phyloP scores from a whole-genome alignment of 202 grass and related monocot genomes.

The Saccharum hybrid region DNA sequence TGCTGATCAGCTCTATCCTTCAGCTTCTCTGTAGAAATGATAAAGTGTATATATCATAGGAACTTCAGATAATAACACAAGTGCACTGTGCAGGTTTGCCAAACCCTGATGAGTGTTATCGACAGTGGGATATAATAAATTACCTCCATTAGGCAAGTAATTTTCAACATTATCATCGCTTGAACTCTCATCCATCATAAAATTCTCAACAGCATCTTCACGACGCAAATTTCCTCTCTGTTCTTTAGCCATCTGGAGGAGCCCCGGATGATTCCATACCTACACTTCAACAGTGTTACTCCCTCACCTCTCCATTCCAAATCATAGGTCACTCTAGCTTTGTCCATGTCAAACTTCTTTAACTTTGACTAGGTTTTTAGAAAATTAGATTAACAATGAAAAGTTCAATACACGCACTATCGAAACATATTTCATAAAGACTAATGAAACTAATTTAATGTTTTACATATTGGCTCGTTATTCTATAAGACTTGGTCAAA shows the following conservation, averaged over 20 bases:
- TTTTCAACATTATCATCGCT: slow-evolving; percentile 90
- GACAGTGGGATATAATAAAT: slow-evolving; percentile 24
- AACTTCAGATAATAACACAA: slow-evolving; percentile 21
- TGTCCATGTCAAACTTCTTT: neutral
- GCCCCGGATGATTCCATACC: slow-evolving; percentile 99
- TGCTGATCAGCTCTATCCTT: slow-evolving; percentile 63
- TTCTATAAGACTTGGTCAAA: neutral
- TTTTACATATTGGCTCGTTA: neutral
- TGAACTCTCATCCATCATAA: slow-evolving; percentile 83
- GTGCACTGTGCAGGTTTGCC: neutral
- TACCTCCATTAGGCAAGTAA: slow-evolving; percentile 74
- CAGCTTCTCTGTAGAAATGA: slow-evolving; percentile 71
- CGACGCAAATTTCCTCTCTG: slow-evolving; percentile 61
- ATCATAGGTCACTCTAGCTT: neutral
- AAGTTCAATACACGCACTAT: neutral
- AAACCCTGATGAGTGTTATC: neutral
- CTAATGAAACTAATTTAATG: neutral
- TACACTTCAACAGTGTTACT: slow-evolving; percentile 44
- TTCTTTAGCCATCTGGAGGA: slow-evolving; percentile 89
- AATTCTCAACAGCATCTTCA: slow-evolving; percentile 80
- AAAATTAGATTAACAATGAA: neutral
- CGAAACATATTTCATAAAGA: neutral
- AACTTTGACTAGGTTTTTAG: neutral
- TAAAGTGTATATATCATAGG: slow-evolving; percentile 5
- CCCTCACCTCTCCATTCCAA: neutral